Base-by-base conservation (phyloP, 148 eudicot species). In the Vaccinium vitisidaea region DNA sequence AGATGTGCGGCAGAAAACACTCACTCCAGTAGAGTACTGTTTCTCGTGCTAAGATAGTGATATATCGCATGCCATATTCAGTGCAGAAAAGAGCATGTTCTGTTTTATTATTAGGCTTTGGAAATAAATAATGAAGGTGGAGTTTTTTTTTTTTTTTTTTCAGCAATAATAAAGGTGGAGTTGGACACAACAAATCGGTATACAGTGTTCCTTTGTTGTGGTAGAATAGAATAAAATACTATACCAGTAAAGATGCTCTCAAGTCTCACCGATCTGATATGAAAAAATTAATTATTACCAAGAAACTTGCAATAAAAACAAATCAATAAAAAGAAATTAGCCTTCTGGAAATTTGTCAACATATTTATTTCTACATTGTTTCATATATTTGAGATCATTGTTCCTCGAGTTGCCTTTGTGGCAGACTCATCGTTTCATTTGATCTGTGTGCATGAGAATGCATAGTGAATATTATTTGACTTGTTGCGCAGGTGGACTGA, bases 401-500 rank as follows among this genome's bases (percentile, higher is more conserved):
- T 61, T 19, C 25, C n/a, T 61, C 67, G 25, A 21, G 67, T 61
- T 61, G 25, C 67, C 25, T 61, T 61, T 1, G 2, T 61, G 8
- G 67, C 7, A 21, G 25, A 58, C 67, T 61, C 67, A 56, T 56
- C 18, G 3, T 21, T 63, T 63, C 50, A 43, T 23, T 75, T 46
- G 52, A 23, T 39, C 78, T 43, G 7, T 43, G n/a, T 19, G 21
- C 2, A 14, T 6, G 49, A 13, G 48, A 6, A 77, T 10, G 2
- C 15, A 32, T 77, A 39, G 8, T 49, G n/a, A 10, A 50, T n/a
- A 18, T 36, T 55, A 25, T 30, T 80, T 43, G 43, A 16, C 4
- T 80, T 16, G 5, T 56, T 50, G 83, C 90, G 90, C 90, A 96
- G 99, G 98, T 89, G 99, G 99, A 63, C 93, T 96, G 25, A 96